phyloP scores from a whole-genome alignment of 176 grass and related monocot genomes.

The Lolium perenne region DNA sequence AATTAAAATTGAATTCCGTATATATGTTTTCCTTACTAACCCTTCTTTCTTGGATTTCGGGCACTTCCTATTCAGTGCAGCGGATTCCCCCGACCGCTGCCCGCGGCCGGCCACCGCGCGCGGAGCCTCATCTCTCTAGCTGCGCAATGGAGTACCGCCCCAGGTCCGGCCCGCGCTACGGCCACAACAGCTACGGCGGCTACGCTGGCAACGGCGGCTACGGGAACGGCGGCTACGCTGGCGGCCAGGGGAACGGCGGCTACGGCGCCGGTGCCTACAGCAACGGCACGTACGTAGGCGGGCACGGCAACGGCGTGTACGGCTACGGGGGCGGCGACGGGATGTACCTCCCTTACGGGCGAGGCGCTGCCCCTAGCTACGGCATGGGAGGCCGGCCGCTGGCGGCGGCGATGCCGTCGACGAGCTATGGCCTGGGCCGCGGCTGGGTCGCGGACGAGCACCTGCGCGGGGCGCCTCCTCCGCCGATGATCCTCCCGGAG shows the following conservation, averaged over 20 bases:
- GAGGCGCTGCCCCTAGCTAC: neutral
- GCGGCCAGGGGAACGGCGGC: neutral
- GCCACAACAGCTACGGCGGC: neutral
- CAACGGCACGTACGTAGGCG: neutral
- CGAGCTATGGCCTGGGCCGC: neutral
- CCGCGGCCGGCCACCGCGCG: neutral
- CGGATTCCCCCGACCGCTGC: neutral
- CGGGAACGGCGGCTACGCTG: neutral
- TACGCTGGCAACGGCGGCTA: neutral
- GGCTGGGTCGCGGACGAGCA: neutral
- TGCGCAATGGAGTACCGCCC: neutral
- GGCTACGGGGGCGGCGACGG: neutral
- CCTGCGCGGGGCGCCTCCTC: neutral
- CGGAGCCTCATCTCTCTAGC: neutral
- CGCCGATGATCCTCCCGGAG: slow-evolving; percentile 12
- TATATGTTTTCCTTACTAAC: neutral
- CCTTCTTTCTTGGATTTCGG: neutral
- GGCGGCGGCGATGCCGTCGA: neutral
- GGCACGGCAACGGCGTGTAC: neutral
- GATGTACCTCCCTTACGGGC: neutral
- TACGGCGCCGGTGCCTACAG: neutral
- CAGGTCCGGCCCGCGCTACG: neutral
- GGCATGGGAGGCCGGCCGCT: neutral
- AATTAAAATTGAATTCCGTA: neutral
- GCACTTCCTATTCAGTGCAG: neutral